Evolutionary conservation across 805 yeast species (phyloP).

Genomic region (Lachancea sp.): DNA sequence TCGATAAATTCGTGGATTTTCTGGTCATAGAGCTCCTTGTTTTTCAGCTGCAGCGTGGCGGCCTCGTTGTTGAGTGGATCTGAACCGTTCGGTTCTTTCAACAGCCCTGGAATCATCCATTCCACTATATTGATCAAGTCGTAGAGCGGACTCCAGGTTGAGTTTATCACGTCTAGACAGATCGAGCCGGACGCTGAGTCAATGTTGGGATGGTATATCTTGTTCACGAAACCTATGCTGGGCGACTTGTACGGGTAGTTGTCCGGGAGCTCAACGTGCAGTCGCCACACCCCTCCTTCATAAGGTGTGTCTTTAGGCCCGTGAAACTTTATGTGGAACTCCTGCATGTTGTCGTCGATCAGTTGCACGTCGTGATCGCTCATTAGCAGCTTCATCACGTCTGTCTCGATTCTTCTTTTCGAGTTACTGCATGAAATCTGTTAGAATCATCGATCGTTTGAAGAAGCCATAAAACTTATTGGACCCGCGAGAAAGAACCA

Average conservation of each 20-base stretch:
- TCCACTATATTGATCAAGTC: constrained; percentile 88
- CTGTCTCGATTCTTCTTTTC: constrained; percentile 69
- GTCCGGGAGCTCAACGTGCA: constrained; percentile 90
- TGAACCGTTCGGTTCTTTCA: constrained; percentile 87
- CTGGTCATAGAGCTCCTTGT: constrained; percentile 57
- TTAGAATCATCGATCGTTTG: background rate
- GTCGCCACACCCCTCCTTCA: constrained; percentile 82
- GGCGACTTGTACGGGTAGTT: constrained; percentile 95
- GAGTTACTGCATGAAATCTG: constrained; percentile 18
- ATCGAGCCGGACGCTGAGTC: constrained; percentile 89
- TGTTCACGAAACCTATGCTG: constrained; percentile 86
- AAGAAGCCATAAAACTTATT: too few species aligned
- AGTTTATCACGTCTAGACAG: constrained; percentile 92
- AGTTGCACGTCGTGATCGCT: constrained; percentile 85
- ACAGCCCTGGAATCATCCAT: constrained; percentile 83
- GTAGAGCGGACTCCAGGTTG: constrained; percentile 98
- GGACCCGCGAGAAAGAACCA: too few species aligned
- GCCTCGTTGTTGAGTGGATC: constrained; percentile 94
- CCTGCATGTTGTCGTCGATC: constrained; percentile 78
- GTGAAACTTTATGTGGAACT: constrained; percentile 72
- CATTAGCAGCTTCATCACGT: constrained; percentile 92
- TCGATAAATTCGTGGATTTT: constrained; percentile 69
- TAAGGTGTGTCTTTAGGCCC: constrained; percentile 90
- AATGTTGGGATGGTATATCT: constrained; percentile 91
- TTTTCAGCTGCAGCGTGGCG: constrained; percentile 66